Evolutionary conservation across 345 rosid species (phyloP), one percentile per base, ranked within the genome.

Genomic region (Hevea brasiliensis): DNA sequence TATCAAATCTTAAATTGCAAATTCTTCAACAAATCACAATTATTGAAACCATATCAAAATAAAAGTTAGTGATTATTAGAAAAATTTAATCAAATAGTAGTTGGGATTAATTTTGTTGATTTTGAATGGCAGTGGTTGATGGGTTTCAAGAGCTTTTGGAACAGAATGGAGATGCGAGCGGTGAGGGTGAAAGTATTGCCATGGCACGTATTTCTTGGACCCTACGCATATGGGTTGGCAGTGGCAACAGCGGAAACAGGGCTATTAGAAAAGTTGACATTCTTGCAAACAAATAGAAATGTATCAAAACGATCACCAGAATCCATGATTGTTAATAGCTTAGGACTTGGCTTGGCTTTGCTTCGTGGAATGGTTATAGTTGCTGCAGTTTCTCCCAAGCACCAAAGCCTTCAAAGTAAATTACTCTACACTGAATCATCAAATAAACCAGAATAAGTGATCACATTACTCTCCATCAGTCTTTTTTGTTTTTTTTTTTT

Each of bases 171-270:
- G 85, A 76, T 65, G 27, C 76, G 95, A 24, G 51, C 80, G 15
- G 84, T 80, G 26, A 88, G 95, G 81, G 68, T 80, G 9, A 88
- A 71, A 70, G 82, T 89, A 70, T 79, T 94, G 77, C 97, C 98
- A 3, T 94, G 98, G 97, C 98, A 94, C 72, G 65, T 92, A 63
- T 92, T 94, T 79, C 83, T 94, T 23, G 97, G 98, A 26, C 92
- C 92, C 65, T 94, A 90, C 75, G 87, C 93, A 1, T 94, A 92
- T 53, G 92, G 86, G 14, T 77, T 94, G 76, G 97, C 97, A 20
- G 89, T 92, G 77, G 91, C 88, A 41, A 90, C 97, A 0, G 97
- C 97, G 0, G 97, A 94, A 77, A 94, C 98, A 0, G 97, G 98
- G 29, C 85, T 92, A 0, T 79, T 92, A 14, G 97, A 90, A 88